A percentile compares a stretch with the other conserved stretches of the same genome.
Evolutionary conservation across 2,329 filamentous ascomycete genomes (phyloP).

Genomic region (Xylaria sp.): DNA sequence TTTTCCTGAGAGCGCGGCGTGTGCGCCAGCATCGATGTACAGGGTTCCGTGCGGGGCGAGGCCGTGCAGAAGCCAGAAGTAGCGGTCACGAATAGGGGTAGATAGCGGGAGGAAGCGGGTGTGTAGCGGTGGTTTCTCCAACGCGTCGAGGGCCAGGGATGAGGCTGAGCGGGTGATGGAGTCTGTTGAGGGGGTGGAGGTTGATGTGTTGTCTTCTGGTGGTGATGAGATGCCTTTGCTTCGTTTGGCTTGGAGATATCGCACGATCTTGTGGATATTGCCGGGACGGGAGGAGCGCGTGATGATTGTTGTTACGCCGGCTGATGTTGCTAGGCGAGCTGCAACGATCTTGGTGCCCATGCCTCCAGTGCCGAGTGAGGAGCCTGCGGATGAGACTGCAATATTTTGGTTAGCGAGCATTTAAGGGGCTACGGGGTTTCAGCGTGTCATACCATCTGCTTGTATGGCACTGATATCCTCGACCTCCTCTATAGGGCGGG

Average conservation of each 20-base stretch:
- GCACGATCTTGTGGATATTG: slow-evolving; percentile 83
- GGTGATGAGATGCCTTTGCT: slow-evolving; percentile 28
- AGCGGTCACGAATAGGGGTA: slow-evolving; percentile 82
- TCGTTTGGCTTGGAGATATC: slow-evolving; percentile 64
- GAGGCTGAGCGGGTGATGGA: slow-evolving; percentile 38
- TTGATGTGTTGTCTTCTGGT: slow-evolving; percentile 19
- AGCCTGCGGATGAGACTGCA: slow-evolving; percentile 79
- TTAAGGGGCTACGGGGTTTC: not conserved
- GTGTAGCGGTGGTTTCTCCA: slow-evolving; percentile 62
- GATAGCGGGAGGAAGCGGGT: slow-evolving; percentile 85
- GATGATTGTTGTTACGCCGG: slow-evolving; percentile 92
- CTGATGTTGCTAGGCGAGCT: slow-evolving; percentile 84
- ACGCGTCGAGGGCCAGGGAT: slow-evolving; percentile 36
- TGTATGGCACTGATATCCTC: slow-evolving; percentile 78
- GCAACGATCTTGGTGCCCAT: slow-evolving; percentile 98
- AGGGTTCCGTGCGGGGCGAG: slow-evolving; percentile 83
- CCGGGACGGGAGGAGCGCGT: slow-evolving; percentile 89
- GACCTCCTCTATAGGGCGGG: slow-evolving; percentile 84
- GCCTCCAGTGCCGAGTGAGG: slow-evolving; percentile 83
- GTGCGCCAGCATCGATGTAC: slow-evolving; percentile 88
- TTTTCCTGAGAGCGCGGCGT: slow-evolving; percentile 72
- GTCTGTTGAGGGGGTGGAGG: slow-evolving; percentile 30
- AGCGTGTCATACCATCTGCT: slow-evolving; percentile 60
- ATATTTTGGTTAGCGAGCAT: not conserved
- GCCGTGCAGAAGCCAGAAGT: slow-evolving; percentile 96